Evolutionary conservation across 1,284 basidiomycete species (phyloP), one percentile per base, ranked within the genome.

Genomic region (Cystobasidium slooffiae): DNA sequence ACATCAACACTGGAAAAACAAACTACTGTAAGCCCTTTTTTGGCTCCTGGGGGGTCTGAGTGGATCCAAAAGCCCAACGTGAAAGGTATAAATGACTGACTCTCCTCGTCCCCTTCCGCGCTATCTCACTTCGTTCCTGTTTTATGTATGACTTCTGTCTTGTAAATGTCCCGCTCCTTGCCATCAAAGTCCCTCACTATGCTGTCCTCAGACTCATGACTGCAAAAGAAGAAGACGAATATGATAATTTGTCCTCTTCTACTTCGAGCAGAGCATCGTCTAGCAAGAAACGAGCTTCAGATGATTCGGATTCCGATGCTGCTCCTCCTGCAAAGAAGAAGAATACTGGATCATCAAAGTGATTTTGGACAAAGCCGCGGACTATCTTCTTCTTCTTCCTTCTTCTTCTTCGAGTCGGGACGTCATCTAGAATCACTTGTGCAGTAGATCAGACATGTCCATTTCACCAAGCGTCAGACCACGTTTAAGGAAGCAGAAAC

Each of bases 201-300:
- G 61, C 47, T 22, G 44, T 63, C 9, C 18, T 63, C 9, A 41
- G 61, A 47, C 61, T 16, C 61, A 63, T 63, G 61, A 47, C 39
- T 44, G 44, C 20, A 6, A 16, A 41, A 47, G 61, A 63, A 22
- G 44, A 43, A 14, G 61, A 63, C 44, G 44, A 63, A n/a, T 63
- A 51, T 49, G 61, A 51, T 18, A 39, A 63, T 43, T 44, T 63
- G n/a, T 47, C 43, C 20, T n/a, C 61, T 20, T 63, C 61, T n/a
- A 63, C 61, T 22, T 63, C 44, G 20, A 51, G 61, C 44, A 59
- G 43, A 59, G 39, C 53, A 3, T 18, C 14, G n/a, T 31, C 59
- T 1, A 62, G 61, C 61, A 63, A 63, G 61, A 63, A 59, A 20
- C 37, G 61, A 16, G 31, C 37, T 24, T 63, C 61, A 37, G 47